Conservation (phyloP, 352 stramenopile genomes). For the Phytopythium helicoides region DNA sequence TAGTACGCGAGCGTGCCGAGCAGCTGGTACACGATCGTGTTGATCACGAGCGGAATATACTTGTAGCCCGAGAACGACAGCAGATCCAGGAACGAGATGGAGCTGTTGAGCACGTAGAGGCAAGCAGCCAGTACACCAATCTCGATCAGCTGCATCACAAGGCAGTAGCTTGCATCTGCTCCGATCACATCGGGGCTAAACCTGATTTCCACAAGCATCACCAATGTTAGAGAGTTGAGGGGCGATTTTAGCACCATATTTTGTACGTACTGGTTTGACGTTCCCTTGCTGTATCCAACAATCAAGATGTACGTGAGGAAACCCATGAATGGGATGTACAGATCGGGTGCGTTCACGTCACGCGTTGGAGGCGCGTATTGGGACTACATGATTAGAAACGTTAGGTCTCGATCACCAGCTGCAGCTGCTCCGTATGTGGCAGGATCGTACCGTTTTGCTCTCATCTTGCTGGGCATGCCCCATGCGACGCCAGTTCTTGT, state of each 20-base stretch:
- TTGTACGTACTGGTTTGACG: conserved; percentile 77
- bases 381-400: conserved; percentile 1
- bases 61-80: conserved; percentile 99
- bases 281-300: conserved; percentile 95
- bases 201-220: conserved; percentile 23
- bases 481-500: conserved; percentile 86
- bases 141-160: conserved; percentile 90
- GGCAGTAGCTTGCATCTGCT: conserved; percentile 90
- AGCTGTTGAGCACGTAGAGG: conserved; percentile 93
- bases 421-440: neutral
- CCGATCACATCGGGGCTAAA: conserved; percentile 97
- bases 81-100: conserved; percentile 94
- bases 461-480: conserved; percentile 56
- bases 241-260: too few relatives aligned
- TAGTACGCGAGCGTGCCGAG: conserved; percentile 90
- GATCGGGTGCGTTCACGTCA: conserved; percentile 97
- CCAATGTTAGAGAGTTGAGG: too few relatives aligned
- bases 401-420: neutral
- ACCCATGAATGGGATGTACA: conserved; percentile 99
- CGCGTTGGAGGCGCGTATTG: conserved; percentile 89
- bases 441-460: conserved; percentile 41
- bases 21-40: conserved; percentile 90
- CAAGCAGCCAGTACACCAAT: conserved; percentile 93
- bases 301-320: conserved; percentile 99
- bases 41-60: conserved; percentile 96